Evolutionary conservation across 1,284 basidiomycete genomes (phyloP), one percentile per base, ranked within the genome.

Genomic region (Tilletia indica): DNA sequence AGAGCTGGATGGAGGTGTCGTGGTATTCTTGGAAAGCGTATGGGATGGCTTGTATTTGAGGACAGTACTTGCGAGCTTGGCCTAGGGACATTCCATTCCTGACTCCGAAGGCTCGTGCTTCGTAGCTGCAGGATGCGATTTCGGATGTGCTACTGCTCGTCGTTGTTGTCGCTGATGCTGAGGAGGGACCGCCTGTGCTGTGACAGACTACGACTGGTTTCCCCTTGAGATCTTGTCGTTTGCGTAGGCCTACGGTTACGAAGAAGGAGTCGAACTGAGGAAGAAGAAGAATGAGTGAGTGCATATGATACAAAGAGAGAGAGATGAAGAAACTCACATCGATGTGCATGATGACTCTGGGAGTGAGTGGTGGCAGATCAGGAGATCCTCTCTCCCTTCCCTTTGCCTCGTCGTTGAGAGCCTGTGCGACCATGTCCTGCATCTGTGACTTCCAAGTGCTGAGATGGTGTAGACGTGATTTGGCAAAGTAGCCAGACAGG

Each of bases 131-230:
- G 78, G 93, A 94, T 0, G 96, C 94, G 74, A 99, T 92, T 85
- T 98, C 96, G 8, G 82, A 80, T 1, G 80, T 84, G 73, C 82
- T 82, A 8, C 64, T 45, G 48, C 72, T 49, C 47, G 38, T 64
- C 19, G 16, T 70, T 39, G 47, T 68, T 21, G n/a, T 36, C 4
- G 8, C 49, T 25, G 64, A 54, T 9, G 51, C 6, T 9, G 12
- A 25, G 47, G 34, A 34, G 11, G 21, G 31, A 8, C 70, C 51
- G 0, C 74, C 72, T 3, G 75, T 69, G 2, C 93, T 93, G 86
- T 99, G 96, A 82, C 96, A 99, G 0, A 99, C 97, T 0, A 95
- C 94, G 1, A 92, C 90, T 0, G 96, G 93, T 82, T 92, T 77
- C 61, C 75, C 75, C 19, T 68, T 61, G 36, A 83, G 72, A 36